Base-by-base conservation (phyloP, 2,329 filamentous ascomycete genomes). In the Lecanicillium sp. region DNA sequence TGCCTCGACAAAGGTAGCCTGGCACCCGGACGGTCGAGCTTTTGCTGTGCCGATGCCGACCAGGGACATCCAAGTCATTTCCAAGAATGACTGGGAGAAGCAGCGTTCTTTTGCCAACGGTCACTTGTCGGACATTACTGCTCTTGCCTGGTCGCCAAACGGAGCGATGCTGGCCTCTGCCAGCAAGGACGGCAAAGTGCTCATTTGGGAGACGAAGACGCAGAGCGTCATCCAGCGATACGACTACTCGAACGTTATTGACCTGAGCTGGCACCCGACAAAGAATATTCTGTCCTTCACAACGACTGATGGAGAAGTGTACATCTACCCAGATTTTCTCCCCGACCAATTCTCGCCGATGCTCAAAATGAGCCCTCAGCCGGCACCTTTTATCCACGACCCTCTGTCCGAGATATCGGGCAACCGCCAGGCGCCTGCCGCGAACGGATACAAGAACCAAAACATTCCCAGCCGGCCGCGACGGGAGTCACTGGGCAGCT, bases 11-110 rank as follows among this genome's bases (percentile, higher is more conserved):
- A 75, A 74, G 52, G 79, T 83, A 5, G 76, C 79, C 1, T 98
- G 92, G 92, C 92, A 97, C 62, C 94, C 94, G 0, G 90, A 97
- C 56, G 90, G 92, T 15, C 78, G 87, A 48, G 87, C 89, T 3
- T 94, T 98, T 60, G 89, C 87, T 2, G 81, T 85, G 15, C 80
- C 87, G 1, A 95, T 89, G 15, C 76, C 84, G 0, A 87, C 84
- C 17, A 77, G 82, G 62, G 83, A 94, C 56, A 79, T 95, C 19
- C 84, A 94, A 53, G 77, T 96, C 29, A 75, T 96, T 40, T 94
- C 90, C n/a, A 80, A 81, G 45, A 79, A 78, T 37, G 87, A 96
- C 57, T 96, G 90, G 85, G 85, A 88, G 56, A 82, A 84, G 49
- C 88, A 97, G 58, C 77, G 84, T 44, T 64, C 69, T 0, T 98